phyloP scores from a whole-genome alignment of 2,329 filamentous ascomycete species.

The Tolypocladium capitatum region DNA sequence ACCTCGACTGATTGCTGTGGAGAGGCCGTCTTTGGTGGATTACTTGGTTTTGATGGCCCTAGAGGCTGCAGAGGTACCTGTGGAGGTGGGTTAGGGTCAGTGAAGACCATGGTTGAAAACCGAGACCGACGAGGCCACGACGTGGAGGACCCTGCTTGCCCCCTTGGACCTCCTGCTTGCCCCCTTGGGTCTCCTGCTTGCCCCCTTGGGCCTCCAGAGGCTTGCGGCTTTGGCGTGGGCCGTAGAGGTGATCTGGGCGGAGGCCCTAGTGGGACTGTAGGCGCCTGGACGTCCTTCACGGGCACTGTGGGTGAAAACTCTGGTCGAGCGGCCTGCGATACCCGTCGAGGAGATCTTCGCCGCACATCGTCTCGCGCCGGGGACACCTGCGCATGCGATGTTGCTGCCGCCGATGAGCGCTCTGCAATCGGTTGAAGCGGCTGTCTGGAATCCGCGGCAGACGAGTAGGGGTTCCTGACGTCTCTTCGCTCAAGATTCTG shows the following conservation, averaged over 20 bases:
- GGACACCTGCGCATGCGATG: conserved; percentile 32
- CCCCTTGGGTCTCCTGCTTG: neutral
- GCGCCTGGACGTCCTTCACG: neutral
- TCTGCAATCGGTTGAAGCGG: conserved; percentile 1
- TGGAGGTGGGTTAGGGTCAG: neutral
- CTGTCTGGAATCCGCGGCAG: conserved; percentile 1
- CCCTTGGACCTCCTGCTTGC: neutral
- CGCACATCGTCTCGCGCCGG: conserved; percentile 36
- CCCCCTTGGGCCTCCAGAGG: neutral
- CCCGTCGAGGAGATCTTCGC: conserved; percentile 35
- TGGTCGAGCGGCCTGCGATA: conserved; percentile 3
- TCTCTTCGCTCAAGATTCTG: conserved; percentile 26
- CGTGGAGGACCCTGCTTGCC: neutral
- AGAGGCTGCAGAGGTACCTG: neutral
- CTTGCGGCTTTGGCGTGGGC: neutral
- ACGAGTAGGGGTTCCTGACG: conserved; percentile 7
- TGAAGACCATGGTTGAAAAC: neutral
- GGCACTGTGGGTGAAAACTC: neutral
- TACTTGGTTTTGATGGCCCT: neutral
- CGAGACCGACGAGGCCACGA: neutral
- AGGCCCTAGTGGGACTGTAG: neutral
- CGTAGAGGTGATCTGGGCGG: neutral
- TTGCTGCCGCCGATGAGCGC: conserved; percentile 7
- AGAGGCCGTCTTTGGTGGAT: neutral
- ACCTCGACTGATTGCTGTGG: conserved; percentile 2